These are phyloP conservation scores for Eutypella sp. DNA, from an alignment of 2,329 filamentous ascomycete species.

Conservation along the genomic window DNA sequence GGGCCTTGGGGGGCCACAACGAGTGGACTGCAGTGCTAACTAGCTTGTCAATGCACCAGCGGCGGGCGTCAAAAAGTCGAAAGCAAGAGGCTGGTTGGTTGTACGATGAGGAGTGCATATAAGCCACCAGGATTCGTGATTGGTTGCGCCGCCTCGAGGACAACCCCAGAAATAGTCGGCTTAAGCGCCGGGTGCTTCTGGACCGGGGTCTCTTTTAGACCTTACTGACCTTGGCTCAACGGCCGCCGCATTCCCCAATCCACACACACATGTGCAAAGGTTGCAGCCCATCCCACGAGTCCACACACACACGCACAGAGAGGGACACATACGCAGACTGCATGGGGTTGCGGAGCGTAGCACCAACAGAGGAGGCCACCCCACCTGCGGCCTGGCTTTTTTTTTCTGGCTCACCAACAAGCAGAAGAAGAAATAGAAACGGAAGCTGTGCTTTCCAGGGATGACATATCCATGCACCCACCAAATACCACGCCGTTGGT, in stretches of 20 bases:
- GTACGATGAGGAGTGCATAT: background rate
- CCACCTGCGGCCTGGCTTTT: background rate
- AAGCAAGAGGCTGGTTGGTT: background rate
- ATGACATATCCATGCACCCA: background rate
- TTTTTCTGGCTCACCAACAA: background rate
- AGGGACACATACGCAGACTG: background rate
- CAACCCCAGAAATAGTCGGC: background rate
- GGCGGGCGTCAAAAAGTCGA: background rate
- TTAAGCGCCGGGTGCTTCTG: background rate
- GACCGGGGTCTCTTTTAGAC: background rate
- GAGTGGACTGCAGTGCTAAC: too few species aligned
- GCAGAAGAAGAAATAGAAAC: too few species aligned
- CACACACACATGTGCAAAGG: background rate
- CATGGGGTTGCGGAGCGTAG: background rate
- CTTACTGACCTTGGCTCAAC: background rate
- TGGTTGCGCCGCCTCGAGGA: background rate
- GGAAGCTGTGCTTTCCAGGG: background rate
- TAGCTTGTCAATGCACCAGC: background rate
- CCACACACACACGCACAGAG: too few species aligned
- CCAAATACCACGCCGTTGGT: background rate
- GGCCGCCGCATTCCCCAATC: background rate
- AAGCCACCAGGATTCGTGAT: background rate
- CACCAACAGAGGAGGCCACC: background rate
- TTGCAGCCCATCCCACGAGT: background rate
- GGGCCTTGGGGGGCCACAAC: too few species aligned